These are phyloP conservation scores for Neonectria neomacrospora DNA, from an alignment of 2,329 filamentous ascomycete genomes.

Conservation along the genomic window DNA sequence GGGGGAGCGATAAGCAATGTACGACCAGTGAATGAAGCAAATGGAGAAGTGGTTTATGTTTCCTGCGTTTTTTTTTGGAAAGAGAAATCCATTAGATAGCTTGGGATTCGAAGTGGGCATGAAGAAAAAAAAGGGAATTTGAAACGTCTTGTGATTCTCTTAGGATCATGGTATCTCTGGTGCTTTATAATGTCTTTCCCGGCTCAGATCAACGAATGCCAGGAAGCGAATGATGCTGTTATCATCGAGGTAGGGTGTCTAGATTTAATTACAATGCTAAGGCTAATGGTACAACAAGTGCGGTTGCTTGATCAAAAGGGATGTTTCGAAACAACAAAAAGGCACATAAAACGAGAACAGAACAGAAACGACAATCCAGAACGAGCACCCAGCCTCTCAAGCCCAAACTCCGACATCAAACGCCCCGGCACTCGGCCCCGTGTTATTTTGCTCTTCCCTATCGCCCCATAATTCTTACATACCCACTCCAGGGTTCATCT, in stretches of 20 bases:
- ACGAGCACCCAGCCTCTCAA: slow-evolving; percentile 12
- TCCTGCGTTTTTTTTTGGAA: not conserved
- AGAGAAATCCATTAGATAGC: not conserved
- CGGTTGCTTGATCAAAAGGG: slow-evolving; percentile 15
- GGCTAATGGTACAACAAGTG: slow-evolving; percentile 29
- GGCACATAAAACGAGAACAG: slow-evolving; percentile 11
- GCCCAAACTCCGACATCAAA: slow-evolving; percentile 40
- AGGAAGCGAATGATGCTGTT: not conserved
- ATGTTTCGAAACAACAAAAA: slow-evolving; percentile 36
- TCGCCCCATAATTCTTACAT: slow-evolving; percentile 2
- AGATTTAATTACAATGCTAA: slow-evolving; percentile 37
- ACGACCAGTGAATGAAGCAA: not conserved
- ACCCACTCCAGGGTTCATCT: not conserved
- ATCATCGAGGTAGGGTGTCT: slow-evolving; percentile 2
- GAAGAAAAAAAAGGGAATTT: slow-evolving; percentile 3
- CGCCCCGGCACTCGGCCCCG: slow-evolving; percentile 20
- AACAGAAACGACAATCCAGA: slow-evolving; percentile 21
- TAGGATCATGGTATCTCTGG: not conserved
- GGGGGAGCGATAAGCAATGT: not conserved
- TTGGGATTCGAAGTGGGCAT: not conserved
- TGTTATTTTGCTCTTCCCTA: slow-evolving; percentile 9
- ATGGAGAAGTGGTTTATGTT: not conserved
- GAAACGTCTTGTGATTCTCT: not conserved
- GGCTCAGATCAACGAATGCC: not conserved
- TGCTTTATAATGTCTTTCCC: not conserved